Evolutionary conservation across 495 filamentous ascomycete species (phyloP).

Genomic region (Evernia prunastri): DNA sequence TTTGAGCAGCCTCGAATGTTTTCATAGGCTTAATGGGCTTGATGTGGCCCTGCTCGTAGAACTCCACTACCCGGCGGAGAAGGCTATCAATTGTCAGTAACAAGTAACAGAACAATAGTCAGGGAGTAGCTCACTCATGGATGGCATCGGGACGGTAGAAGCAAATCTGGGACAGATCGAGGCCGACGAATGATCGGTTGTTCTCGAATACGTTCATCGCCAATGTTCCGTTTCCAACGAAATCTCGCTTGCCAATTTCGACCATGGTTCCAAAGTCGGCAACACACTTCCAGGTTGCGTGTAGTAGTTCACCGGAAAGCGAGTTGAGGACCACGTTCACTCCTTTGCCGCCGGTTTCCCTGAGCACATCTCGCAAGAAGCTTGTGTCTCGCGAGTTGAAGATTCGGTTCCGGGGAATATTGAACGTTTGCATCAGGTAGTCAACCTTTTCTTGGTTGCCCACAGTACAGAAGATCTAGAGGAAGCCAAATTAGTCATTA

Average conservation of each 20-base stretch:
- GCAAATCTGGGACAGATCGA: conserved; percentile 9
- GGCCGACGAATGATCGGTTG: conserved; percentile 27
- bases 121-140: background rate
- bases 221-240: conserved; percentile 22
- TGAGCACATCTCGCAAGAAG: conserved; percentile 39
- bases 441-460: conserved; percentile 37
- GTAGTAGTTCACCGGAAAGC: conserved; percentile 44
- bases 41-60: conserved; percentile 12
- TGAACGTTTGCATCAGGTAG: conserved; percentile 31
- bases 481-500: background rate
- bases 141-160: background rate
- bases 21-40: conserved; percentile 22
- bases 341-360: conserved; percentile 43
- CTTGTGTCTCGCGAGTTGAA: conserved; percentile 44
- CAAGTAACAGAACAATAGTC: too few species aligned
- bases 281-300: conserved; percentile 47
- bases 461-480: conserved; percentile 39
- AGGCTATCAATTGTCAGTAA: conserved; percentile 12
- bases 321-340: conserved; percentile 51
- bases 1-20: conserved; percentile 30
- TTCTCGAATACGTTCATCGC: conserved; percentile 36
- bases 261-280: conserved; percentile 51
- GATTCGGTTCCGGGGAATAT: conserved; percentile 39
- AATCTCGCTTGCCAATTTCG: conserved; percentile 45
- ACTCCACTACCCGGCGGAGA: conserved; percentile 24